phyloP scores from a whole-genome alignment of 371 early-diverging fungal species.

The Mucor velutinosus region DNA sequence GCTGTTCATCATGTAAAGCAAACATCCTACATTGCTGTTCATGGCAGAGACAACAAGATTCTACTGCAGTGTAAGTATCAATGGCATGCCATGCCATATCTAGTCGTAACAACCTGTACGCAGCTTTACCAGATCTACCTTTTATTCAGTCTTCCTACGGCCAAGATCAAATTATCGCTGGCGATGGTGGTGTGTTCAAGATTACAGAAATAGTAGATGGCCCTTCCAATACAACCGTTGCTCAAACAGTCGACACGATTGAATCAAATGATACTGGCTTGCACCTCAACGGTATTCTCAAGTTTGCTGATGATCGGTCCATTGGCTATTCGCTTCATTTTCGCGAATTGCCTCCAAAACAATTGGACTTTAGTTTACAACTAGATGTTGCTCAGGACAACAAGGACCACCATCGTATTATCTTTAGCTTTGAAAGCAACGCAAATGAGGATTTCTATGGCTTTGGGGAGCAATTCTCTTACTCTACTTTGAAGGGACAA shows the following conservation, averaged over 20 bases:
- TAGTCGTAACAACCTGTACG: not conserved
- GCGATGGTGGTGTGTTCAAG: slow-evolving; percentile 27
- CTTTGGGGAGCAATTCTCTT: slow-evolving; percentile 48
- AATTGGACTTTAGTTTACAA: slow-evolving; percentile 31
- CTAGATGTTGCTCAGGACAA: slow-evolving; percentile 29
- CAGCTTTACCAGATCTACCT: slow-evolving; percentile 32
- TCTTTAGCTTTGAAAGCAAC: slow-evolving; percentile 27
- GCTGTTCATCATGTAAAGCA: not conserved
- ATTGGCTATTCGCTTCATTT: slow-evolving; percentile 31
- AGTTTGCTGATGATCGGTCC: slow-evolving; percentile 19
- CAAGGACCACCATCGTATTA: slow-evolving; percentile 22
- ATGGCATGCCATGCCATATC: not conserved
- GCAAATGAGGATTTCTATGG: slow-evolving; percentile 47
- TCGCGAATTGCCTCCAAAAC: slow-evolving; percentile 29
- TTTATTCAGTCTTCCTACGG: slow-evolving; percentile 34
- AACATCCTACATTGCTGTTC: not conserved
- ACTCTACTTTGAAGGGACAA: slow-evolving; percentile 42
- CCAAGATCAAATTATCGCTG: slow-evolving; percentile 23
- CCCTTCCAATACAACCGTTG: slow-evolving; percentile 15
- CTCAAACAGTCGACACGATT: slow-evolving; percentile 32
- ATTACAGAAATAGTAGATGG: slow-evolving; percentile 32
- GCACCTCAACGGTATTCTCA: slow-evolving; percentile 31
- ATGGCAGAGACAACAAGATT: not conserved
- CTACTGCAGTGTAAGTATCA: not conserved
- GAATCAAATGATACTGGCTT: slow-evolving; percentile 10